Conservation (phyloP, 257 asterid genomes). For the Catharanthus roseus region DNA sequence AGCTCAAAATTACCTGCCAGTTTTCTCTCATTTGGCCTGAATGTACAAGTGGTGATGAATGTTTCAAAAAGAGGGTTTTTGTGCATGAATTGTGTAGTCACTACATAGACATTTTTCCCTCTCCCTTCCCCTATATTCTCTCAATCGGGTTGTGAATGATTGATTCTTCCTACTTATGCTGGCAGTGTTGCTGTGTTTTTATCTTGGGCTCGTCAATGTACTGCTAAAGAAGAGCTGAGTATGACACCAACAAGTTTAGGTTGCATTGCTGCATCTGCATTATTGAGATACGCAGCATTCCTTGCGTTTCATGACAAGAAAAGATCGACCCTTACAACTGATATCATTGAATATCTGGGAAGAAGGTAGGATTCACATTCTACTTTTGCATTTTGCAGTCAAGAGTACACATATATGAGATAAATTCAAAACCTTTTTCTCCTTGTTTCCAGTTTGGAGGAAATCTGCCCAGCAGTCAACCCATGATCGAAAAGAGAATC, state of each 20-base stretch:
- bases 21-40: too few species aligned
- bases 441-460: conserved; percentile 64
- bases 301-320: conserved; percentile 61
- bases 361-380: conserved; percentile 36
- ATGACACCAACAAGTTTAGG: conserved; percentile 58
- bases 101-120: neutral
- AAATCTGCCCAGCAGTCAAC: conserved; percentile 54
- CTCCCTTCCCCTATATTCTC: too few species aligned
- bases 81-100: neutral
- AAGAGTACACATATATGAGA: neutral
- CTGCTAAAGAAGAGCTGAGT: conserved; percentile 28
- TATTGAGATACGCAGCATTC: conserved; percentile 79
- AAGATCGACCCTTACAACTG: conserved; percentile 81
- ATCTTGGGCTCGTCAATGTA: conserved; percentile 69
- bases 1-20: neutral
- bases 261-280: conserved; percentile 69
- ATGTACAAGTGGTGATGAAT: too few species aligned
- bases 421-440: neutral
- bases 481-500: neutral
- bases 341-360: conserved; percentile 84
- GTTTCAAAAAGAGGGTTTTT: neutral
- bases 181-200: conserved; percentile 77
- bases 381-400: neutral
- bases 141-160: neutral
- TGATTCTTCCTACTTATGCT: neutral